Percentiles rank a stretch among this genome's conserved stretches.
These are phyloP conservation scores for Endoconidiophora polonica DNA, from an alignment of 2,329 filamentous ascomycete genomes.

Conservation along the genomic window DNA sequence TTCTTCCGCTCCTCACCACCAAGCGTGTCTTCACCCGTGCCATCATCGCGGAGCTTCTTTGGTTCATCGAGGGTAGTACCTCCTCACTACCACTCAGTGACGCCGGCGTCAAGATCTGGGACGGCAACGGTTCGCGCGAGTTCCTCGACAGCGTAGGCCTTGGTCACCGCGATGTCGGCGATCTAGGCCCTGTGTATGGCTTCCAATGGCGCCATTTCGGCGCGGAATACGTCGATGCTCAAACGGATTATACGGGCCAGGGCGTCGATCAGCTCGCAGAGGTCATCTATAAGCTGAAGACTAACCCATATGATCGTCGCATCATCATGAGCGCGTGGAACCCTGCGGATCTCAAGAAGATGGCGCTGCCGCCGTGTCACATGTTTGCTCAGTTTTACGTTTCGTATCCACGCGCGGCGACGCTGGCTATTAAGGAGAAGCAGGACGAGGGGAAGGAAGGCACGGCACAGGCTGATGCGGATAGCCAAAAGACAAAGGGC, in stretches of 20 bases:
- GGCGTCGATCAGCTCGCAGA: slow-evolving; percentile 88
- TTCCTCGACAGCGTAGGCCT: slow-evolving; percentile 80
- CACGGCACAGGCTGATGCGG: not conserved
- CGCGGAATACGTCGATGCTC: slow-evolving; percentile 65
- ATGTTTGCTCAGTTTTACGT: slow-evolving; percentile 98
- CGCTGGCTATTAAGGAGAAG: slow-evolving; percentile 1
- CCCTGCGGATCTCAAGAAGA: slow-evolving; percentile 64
- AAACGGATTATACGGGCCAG: slow-evolving; percentile 68
- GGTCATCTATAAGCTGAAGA: slow-evolving; percentile 70
- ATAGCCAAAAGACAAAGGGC: slow-evolving; percentile 37
- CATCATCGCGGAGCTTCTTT: slow-evolving; percentile 81
- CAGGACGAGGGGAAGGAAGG: slow-evolving; percentile 16
- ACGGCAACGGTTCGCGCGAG: slow-evolving; percentile 82
- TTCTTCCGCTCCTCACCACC: slow-evolving; percentile 87
- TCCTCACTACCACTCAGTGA: slow-evolving; percentile 60
- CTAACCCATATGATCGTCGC: slow-evolving; percentile 71
- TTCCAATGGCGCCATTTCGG: slow-evolving; percentile 99
- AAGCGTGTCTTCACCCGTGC: slow-evolving; percentile 91
- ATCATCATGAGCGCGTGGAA: slow-evolving; percentile 95
- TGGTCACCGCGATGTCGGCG: slow-evolving; percentile 64
- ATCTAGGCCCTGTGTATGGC: slow-evolving; percentile 89
- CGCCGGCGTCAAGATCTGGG: slow-evolving; percentile 90
- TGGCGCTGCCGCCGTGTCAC: slow-evolving; percentile 88
- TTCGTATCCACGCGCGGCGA: slow-evolving; percentile 40
- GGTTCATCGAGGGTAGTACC: slow-evolving; percentile 81